Evolutionary conservation across 2,329 filamentous ascomycete genomes (phyloP).

Genomic region (Fusarium sp.): DNA sequence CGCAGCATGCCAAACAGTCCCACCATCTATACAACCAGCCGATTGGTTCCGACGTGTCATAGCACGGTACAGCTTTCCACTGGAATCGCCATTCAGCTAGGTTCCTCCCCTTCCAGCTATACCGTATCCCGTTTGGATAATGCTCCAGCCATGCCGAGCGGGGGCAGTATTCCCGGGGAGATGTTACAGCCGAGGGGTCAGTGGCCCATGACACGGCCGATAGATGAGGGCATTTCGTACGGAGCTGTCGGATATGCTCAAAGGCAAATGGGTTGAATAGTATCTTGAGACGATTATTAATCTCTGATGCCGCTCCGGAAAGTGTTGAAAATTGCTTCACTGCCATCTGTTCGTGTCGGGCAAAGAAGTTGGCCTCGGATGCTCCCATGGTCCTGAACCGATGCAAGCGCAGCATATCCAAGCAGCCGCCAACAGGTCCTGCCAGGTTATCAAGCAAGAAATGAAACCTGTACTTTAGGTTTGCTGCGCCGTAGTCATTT

Average conservation of each 20-base stretch:
- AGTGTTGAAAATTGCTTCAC: neutral
- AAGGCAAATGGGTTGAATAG: constrained; percentile 2
- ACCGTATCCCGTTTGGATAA: constrained; percentile 21
- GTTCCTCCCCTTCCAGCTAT: neutral
- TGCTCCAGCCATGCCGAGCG: constrained; percentile 3
- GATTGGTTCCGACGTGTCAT: neutral
- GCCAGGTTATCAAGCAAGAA: constrained; percentile 15
- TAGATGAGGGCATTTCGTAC: constrained; percentile 6
- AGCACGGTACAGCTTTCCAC: neutral
- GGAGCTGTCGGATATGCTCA: neutral
- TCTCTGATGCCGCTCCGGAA: neutral
- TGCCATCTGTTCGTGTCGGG: neutral
- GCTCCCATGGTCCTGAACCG: constrained; percentile 20
- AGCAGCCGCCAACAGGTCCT: constrained; percentile 8
- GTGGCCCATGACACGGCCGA: constrained; percentile 6
- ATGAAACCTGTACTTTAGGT: neutral
- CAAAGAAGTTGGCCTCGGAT: neutral
- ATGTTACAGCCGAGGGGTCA: neutral
- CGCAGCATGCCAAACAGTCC: constrained; percentile 17
- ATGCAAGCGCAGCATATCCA: constrained; percentile 29
- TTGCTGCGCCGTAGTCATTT: constrained; percentile 6
- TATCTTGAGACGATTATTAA: neutral
- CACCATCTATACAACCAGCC: neutral
- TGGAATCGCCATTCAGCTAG: neutral
- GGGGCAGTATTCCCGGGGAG: neutral